Evolutionary conservation across 371 early-diverging fungal species (phyloP), one percentile per base, ranked within the genome.

Genomic region (Umbelopsis sp.): DNA sequence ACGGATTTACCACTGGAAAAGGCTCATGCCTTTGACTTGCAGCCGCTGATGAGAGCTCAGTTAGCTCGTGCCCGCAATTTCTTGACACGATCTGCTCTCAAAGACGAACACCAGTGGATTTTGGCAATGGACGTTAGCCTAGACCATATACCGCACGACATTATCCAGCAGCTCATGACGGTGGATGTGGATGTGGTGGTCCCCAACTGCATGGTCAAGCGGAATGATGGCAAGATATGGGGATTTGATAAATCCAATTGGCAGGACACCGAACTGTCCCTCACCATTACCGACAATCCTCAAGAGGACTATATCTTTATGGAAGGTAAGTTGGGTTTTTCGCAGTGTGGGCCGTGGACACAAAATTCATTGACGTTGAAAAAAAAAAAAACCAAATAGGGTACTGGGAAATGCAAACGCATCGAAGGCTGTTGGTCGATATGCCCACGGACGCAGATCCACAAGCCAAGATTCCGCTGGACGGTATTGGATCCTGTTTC

Each of bases 91-190:
- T 70, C 78, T 4, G 76, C 84, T 10, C 66, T 85, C 5, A n/a
- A 35, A 18, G 76, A 77, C 64, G 85, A 86, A 63, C 65, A 74
- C 50, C 76, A 84, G 24, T 87, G 87, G 86, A 83, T 86, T 11
- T 69, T 88, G 37, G 86, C 87, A 83, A 69, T 87, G 7, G 87
- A 88, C 52, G 82, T 81, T 12, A 80, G 83, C 63, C 73, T 87
- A n/a, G 70, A 75, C 18, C 70, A 75, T 46, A 77, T 81, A 38
- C 80, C 89, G 3, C 73, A 75, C 1, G 77, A 75, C 38, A 63
- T 86, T 45, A 63, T 87, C 32, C 71, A 73, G 37, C 78, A 83
- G 44, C 70, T 88, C 66, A 86, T 87, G 69, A 65, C 66, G 0
- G 72, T 76, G 52, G 74, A 81, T 67, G 84, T 76, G 50, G 86